Evolutionary conservation across 176 grass and related monocot species (phyloP), one percentile per base, ranked within the genome.

Genomic region (Tuctoria greenei): DNA sequence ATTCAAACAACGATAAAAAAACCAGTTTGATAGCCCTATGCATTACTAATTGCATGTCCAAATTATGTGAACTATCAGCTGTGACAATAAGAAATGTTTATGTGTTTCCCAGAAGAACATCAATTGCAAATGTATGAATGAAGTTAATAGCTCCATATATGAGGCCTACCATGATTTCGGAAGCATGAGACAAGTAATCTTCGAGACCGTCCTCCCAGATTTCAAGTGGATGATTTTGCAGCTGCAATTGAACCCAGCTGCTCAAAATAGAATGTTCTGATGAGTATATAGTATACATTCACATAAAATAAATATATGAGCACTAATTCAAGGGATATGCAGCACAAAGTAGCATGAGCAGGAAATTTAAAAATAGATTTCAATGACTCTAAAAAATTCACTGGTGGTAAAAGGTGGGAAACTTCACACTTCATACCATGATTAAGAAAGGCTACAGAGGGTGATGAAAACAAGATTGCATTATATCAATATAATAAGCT

Each of bases 241-340:
- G 81, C 68, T 98, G 95, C 50, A 37, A 84, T 71, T 94, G 88
- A 66, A 98, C 86, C 95, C 95, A 98, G 40, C 95, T 98, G 91
- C 65, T 74, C 69, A 76, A 43, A 79, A 79, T 39, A 57, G 56
- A 58, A 87, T 47, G 67, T 15, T 20, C 26, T 68, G 7, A 77
- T 75, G 34, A 71, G 50, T 64, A 43, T 26, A 55, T 39, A 77
- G 37, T 65, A 81, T 10, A 35, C 34, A 55, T 43, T 41, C 17
- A 77, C 13, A 23, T 43, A 4, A 69, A 41, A 64, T 64, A 61
- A 77, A 61, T 20, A 72, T 50, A 13, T 17, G 26, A 59, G 41
- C 10, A 8, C 25, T 21, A 23, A 12, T 34, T 67, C 46, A 54
- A 35, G 13, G 28, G 37, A 72, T 21, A 68, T 6, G 18, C 1